Evolutionary conservation across 208 protist species (phyloP), one percentile per base, ranked within the genome.

Genomic region (Leptomonas seymouri): DNA sequence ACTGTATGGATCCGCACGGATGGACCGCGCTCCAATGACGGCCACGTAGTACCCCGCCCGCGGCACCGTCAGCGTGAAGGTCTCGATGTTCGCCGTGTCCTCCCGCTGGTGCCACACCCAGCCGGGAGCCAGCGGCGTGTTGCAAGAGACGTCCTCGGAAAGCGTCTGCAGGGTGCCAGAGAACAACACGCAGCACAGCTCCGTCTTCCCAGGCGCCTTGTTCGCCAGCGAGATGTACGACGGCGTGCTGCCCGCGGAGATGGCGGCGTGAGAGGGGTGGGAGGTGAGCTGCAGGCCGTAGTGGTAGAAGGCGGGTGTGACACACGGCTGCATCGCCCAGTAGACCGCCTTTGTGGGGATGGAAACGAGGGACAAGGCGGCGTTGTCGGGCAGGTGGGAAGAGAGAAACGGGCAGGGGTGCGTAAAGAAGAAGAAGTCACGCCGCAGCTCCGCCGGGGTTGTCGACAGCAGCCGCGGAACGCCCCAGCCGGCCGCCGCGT

Each of bases 21-120:
- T 93, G 4, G 34, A 18, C 12, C 91, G 80, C 20, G 84, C 89
- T 18, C 87, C 91, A 21, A 97, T 69, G 25, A 94, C 82, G 7
- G 87, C 58, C 36, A 74, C 78, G 71, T 95, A 95, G 72, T 85
- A 90, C 45, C 89, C 89, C 6, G 67, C 72, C 62, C 87, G 78
- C 20, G 89, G 91, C 46, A 91, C 84, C 58, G 89, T 90, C 23
- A 95, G 49, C 21, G 89, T 94, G 59, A 97, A 97, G 12, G 88
- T 94, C 60, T 93, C 84, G 5, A 54, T 58, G 34, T 67, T 57
- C 36, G 64, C 80, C 3, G 56, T 68, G 64, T 97, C 89, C 16
- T 85, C 71, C 20, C 89, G 87, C 69, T 93, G 87, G 25, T 97
- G 87, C 85, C 89, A 97, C 45, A 93, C 76, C 85, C 89, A 94